Conservation (phyloP, 2,329 filamentous ascomycete species). For the Corinectria fuckeliana region DNA sequence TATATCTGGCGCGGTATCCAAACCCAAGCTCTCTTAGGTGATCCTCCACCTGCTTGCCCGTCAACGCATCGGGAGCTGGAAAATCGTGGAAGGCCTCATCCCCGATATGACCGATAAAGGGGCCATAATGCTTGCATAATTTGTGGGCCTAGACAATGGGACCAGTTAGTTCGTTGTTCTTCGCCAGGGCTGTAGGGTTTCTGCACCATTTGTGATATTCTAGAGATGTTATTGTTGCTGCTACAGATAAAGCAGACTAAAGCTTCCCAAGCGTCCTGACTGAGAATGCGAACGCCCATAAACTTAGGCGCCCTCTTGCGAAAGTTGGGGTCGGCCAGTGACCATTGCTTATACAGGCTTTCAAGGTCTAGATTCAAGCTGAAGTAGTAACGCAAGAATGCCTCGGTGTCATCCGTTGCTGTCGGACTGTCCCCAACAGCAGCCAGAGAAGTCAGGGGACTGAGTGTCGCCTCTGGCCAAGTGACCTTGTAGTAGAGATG, state of each 20-base stretch:
- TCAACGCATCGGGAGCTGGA: conserved; percentile 76
- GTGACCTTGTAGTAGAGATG: conserved; percentile 81
- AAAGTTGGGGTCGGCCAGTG: conserved; percentile 84
- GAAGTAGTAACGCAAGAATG: conserved; percentile 83
- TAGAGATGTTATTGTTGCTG: conserved; percentile 96
- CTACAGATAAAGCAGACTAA: conserved; percentile 96
- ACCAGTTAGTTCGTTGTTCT: neutral
- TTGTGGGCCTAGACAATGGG: conserved; percentile 71
- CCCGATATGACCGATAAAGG: conserved; percentile 73
- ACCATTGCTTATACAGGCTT: conserved; percentile 86
- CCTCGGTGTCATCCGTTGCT: conserved; percentile 70
- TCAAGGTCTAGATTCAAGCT: conserved; percentile 81
- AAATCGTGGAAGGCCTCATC: conserved; percentile 85
- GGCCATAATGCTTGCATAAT: conserved; percentile 84
- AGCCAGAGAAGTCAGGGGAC: conserved; percentile 18
- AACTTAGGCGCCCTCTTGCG: conserved; percentile 85
- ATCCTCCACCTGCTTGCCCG: conserved; percentile 75
- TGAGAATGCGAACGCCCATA: conserved; percentile 87
- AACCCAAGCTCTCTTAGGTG: conserved; percentile 86
- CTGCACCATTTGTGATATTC: conserved; percentile 91
- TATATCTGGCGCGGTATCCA: conserved; percentile 93
- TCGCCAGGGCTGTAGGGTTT: too few relatives aligned
- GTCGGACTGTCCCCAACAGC: conserved; percentile 19
- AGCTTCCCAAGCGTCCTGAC: conserved; percentile 95
- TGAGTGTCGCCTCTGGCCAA: conserved; percentile 52